phyloP scores from a whole-genome alignment of 176 grass and related monocot genomes.

The Chrysopogon serrulatus region DNA sequence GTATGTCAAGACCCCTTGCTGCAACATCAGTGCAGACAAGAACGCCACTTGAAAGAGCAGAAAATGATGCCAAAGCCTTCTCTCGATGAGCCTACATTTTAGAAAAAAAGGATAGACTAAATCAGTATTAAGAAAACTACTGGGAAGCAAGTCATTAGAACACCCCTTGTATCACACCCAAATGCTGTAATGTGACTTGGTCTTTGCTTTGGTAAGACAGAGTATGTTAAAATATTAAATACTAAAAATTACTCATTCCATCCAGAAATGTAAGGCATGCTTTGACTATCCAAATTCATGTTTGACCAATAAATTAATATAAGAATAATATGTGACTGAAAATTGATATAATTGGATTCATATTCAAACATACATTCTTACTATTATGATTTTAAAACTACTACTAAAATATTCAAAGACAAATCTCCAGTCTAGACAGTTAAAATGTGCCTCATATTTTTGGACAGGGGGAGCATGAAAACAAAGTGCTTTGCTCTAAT shows the following conservation, averaged over 20 bases:
- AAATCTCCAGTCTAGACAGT: not conserved
- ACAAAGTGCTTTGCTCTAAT: not conserved
- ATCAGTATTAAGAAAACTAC: constrained; percentile 6
- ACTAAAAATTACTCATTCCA: not conserved
- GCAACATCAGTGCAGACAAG: constrained; percentile 97
- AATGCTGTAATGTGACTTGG: not conserved
- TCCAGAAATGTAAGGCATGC: not conserved
- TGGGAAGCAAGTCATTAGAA: not conserved
- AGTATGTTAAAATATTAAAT: not conserved
- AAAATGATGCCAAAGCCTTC: constrained; percentile 86
- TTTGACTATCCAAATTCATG: not conserved
- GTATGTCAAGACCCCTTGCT: constrained; percentile 98
- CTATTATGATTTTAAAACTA: not conserved
- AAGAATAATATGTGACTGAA: not conserved
- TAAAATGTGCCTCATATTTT: not conserved
- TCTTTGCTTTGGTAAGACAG: not conserved
- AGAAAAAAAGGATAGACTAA: not conserved
- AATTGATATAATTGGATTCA: not conserved
- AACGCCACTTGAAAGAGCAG: constrained; percentile 78
- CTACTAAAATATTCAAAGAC: not conserved
- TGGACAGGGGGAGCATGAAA: not conserved
- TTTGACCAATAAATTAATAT: not conserved
- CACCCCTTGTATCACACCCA: not conserved
- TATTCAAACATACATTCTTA: not conserved
- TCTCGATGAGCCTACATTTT: constrained; percentile 61